phyloP scores from a whole-genome alignment of 148 eudicot genomes.

The Camellia japonica region DNA sequence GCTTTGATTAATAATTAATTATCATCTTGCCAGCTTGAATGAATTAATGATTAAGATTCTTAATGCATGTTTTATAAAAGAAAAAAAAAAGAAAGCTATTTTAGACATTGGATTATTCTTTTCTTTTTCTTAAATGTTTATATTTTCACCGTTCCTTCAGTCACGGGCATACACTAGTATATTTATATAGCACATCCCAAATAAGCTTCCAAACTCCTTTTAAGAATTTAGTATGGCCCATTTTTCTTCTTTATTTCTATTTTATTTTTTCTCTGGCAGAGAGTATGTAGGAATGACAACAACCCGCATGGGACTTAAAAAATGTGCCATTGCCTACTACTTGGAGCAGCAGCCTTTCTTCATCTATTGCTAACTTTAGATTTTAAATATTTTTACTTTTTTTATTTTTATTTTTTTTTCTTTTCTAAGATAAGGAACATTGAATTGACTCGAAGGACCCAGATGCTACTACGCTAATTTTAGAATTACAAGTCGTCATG shows the following conservation, averaged over 20 bases:
- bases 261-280: background rate
- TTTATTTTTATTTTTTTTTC: background rate
- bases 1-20: no score
- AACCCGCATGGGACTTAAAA: background rate
- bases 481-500: no score
- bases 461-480: background rate
- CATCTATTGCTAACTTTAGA: background rate
- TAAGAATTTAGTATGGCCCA: background rate
- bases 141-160: no score
- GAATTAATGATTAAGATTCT: no score
- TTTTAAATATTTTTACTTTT: background rate
- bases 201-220: background rate
- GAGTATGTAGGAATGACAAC: slow-evolving; percentile 1
- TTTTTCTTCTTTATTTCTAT: background rate
- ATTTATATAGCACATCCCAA: no score
- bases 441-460: background rate
- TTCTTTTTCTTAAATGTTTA: no score
- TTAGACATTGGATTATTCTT: no score
- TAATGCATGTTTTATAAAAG: no score
- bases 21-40: no score
- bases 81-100: no score
- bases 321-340: background rate
- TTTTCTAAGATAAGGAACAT: no score
- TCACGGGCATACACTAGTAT: no score
- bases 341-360: background rate